A percentile compares a stretch with the other conserved stretches of the same genome.
Evolutionary conservation across 768 basidiomycete species (phyloP).

Genomic region (Mrakia blollopis): DNA sequence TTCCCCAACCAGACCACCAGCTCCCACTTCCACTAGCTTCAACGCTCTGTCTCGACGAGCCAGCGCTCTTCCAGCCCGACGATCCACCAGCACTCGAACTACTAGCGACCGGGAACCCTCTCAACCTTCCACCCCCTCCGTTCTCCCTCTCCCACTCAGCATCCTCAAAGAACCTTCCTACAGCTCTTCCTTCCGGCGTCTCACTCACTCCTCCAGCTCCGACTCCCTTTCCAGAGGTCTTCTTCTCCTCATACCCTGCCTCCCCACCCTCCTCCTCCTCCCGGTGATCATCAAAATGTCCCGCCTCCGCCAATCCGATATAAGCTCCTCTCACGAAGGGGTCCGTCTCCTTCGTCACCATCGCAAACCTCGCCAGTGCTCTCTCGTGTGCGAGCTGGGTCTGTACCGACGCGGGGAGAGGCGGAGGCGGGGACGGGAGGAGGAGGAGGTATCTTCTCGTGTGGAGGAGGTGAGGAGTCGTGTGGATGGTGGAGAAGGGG

Average conservation of each 20-base stretch:
- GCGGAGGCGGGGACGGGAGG: conserved; percentile 31
- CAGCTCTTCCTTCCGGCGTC: conserved; percentile 52
- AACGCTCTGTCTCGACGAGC: neutral
- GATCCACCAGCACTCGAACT: neutral
- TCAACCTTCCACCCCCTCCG: conserved; percentile 18
- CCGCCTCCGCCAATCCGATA: conserved; percentile 57
- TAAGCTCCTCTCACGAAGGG: conserved; percentile 64
- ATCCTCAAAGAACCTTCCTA: conserved; percentile 62
- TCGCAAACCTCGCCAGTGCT: conserved; percentile 60
- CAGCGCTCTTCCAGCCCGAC: conserved; percentile 13
- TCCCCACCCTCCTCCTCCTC: conserved; percentile 34
- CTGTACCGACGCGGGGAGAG: conserved; percentile 17
- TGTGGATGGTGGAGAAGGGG: conserved; percentile 59
- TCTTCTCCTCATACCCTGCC: conserved; percentile 16
- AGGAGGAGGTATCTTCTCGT: conserved; percentile 38
- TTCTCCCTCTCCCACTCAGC: conserved; percentile 59
- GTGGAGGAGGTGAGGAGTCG: conserved; percentile 60
- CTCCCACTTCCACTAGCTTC: no score
- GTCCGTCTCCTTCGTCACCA: conserved; percentile 64
- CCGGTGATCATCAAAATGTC: neutral
- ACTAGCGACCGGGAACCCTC: conserved; percentile 8
- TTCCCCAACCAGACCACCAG: no score
- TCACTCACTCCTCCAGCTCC: conserved; percentile 34
- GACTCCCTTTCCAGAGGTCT: conserved; percentile 17
- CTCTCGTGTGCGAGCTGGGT: conserved; percentile 45